Conservation (phyloP, 129 eudicot genomes). For the Tagetes erecta region DNA sequence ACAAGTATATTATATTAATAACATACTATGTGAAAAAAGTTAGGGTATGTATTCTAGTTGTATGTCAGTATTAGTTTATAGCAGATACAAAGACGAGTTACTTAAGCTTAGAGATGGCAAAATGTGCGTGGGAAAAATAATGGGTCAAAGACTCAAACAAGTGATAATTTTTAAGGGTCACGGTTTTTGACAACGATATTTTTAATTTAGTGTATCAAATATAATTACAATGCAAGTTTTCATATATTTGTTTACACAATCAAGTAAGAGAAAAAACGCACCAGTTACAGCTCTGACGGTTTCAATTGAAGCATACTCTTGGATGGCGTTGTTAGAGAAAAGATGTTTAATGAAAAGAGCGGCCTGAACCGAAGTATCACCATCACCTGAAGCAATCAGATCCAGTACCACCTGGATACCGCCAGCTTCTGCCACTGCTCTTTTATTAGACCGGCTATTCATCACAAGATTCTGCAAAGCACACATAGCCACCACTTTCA, state of each 20-base stretch:
- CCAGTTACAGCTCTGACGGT: conserved; percentile 99
- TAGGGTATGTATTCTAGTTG: background rate
- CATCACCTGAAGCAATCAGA: conserved; percentile 84
- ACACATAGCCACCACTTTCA: conserved; percentile 97
- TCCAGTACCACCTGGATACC: conserved; percentile 96
- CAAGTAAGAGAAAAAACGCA: conserved; percentile 27
- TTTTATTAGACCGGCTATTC: conserved; percentile 91
- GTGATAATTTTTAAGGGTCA: background rate
- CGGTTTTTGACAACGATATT: background rate
- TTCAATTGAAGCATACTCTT: conserved; percentile 98
- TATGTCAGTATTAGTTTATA: background rate
- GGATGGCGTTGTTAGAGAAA: conserved; percentile 90
- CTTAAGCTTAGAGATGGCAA: background rate
- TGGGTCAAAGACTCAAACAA: background rate
- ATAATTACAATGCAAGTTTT: conserved; percentile 1
- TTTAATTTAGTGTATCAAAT: background rate
- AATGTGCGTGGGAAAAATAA: background rate
- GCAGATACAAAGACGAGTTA: background rate
- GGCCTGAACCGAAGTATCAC: conserved; percentile 94
- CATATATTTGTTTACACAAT: conserved; percentile 15
- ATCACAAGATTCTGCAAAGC: conserved; percentile 97
- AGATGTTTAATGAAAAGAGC: conserved; percentile 91
- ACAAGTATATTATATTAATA: background rate
- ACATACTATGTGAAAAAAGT: background rate
- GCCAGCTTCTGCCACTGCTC: conserved; percentile 99